Conservation (phyloP, 768 basidiomycete genomes). For the Russula brevipes region DNA sequence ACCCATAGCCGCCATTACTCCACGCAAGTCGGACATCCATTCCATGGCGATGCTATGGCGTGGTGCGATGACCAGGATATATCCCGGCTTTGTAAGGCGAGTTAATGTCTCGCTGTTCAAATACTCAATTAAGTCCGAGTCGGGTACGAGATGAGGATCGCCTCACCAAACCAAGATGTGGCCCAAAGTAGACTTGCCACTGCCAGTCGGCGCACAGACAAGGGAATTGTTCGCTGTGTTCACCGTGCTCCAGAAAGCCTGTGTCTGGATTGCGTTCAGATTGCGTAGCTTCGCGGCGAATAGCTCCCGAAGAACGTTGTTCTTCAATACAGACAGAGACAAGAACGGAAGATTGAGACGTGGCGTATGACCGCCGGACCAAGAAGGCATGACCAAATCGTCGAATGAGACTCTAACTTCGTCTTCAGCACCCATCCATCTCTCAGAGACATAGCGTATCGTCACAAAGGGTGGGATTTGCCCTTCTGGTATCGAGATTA, state of each 20-base stretch:
- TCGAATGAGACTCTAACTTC: constrained; percentile 60
- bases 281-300: constrained; percentile 45
- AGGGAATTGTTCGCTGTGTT: constrained; percentile 64
- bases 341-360: constrained; percentile 75
- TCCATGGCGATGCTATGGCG: constrained; percentile 53
- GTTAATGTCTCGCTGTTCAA: constrained; percentile 50
- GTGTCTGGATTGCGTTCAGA: constrained; percentile 86
- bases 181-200: constrained; percentile 75
- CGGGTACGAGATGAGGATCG: neutral
- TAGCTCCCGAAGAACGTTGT: constrained; percentile 41
- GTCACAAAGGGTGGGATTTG: constrained; percentile 59
- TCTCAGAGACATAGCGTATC: constrained; percentile 79
- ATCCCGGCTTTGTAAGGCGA: constrained; percentile 40
- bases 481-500: constrained; percentile 64
- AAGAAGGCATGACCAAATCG: constrained; percentile 67
- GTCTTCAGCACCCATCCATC: constrained; percentile 90
- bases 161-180: constrained; percentile 70
- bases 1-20: constrained; percentile 35
- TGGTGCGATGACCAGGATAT: constrained; percentile 62
- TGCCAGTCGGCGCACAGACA: constrained; percentile 71
- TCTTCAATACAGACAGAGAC: constrained; percentile 46
- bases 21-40: constrained; percentile 48
- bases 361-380: constrained; percentile 51
- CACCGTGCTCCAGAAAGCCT: constrained; percentile 76
- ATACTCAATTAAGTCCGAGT: constrained; percentile 21